Base-by-base conservation (phyloP, 441 rosid species). In the Arabidopsis hybrid region DNA sequence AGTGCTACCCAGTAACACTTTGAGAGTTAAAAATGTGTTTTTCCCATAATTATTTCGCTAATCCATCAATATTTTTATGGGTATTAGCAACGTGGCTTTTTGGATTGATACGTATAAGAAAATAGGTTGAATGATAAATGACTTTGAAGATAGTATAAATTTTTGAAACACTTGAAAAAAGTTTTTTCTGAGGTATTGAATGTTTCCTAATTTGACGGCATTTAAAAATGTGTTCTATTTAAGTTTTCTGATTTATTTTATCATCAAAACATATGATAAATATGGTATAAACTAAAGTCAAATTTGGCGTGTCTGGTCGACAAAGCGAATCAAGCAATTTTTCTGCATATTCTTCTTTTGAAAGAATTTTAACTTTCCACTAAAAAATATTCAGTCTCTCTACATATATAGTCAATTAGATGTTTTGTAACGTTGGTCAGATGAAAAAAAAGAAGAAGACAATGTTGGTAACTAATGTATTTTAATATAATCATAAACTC, bases 221-320 rank as follows among this genome's bases (percentile, higher is more conserved):
- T 35, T 42, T 21, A 14, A 42, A 60, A 29, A 61, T 52, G 26
- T 43, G 4, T 0, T 38, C 29, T 13, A 5, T 35, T 29, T 36
- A 9, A 26, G 9, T 49, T 58, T 39, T 21, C 29, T 16, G 34
- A 5, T 52, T 40, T 42, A 4, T 60, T 68, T 40, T 52, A 35
- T n/a, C 13, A 36, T 32, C 14, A 40, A 58, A n/a, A 55, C 73
- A 75, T 68, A 75, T 75, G 70, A 21, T 61, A 61, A 14, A 61
- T 75, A 69, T 68, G 74, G 34, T 68, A 6, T 40, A 58, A 58
- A 60, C 11, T 8, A 26, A 52, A 61, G 69, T 75, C 79, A 68
- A 53, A 52, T 61, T 43, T 68, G 79, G 69, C 16, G 69, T 45
- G 74, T 68, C 61, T 68, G 50, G 74, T 35, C 74, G 46, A 51